Base-by-base conservation (phyloP, 2,329 filamentous ascomycete species). In the Talaromyces atroroseus region DNA sequence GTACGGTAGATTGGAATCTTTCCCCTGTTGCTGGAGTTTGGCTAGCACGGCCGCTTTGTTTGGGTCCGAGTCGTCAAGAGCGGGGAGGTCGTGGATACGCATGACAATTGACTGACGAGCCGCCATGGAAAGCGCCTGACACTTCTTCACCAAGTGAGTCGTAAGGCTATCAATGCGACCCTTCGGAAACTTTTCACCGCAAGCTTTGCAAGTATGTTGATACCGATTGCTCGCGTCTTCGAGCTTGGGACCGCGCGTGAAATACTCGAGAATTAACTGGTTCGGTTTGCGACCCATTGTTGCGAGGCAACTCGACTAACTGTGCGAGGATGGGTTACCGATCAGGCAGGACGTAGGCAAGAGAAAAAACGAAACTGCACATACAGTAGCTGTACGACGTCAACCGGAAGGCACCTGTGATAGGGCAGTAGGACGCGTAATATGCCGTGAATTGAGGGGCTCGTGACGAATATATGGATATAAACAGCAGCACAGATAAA, bases 181-280 rank as follows among this genome's bases (percentile, higher is more conserved):
- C 70, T 95, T 95, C 61, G 90, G 88, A 61, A 96, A 96, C 71
- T 88, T 87, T 73, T 94, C 88, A 63, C 90, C 90, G 71, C 90
- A 95, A 62, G 85, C 81, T 72, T 89, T 92, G 82, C 91, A 96
- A 12, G 89, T 94, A 69, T 96, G 90, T 65, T 90, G 86, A 69
- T 96, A 96, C 58, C 92, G 85, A 72, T 95, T 96, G 77, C 89
- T 94, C 62, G 89, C 87, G 75, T 96, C 90, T 68, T 87, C 85
- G 65, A 96, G 82, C 75, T 96, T 96, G 40, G 84, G 82, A 10
- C 92, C 92, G 64, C 91, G 84, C 71, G 89, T 84, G 72, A 96
- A 96, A 78, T 90, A 94, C 74, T 92, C 85, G 71, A 89, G 81
- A 71, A 96, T 92, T 64, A 95, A 80, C 65, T 85, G 84, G 73